Evolutionary conservation across 169 alveolate species (phyloP).

Genomic region (Plasmodium gaboni): DNA sequence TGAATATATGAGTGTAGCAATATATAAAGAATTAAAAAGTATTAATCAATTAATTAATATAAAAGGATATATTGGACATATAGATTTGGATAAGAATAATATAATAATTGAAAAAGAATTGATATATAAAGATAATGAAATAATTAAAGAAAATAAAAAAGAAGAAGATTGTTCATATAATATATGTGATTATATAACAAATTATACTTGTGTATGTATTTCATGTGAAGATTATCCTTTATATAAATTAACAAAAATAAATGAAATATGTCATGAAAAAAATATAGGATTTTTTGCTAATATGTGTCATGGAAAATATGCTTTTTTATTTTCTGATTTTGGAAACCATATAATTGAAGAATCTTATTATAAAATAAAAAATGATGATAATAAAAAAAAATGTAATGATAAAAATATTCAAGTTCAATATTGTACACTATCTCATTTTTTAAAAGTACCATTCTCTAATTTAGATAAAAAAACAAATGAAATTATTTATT

Average conservation of each 20-base stretch:
- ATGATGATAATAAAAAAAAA: conserved; percentile 3
- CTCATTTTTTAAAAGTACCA: conserved; percentile 77
- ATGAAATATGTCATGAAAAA: conserved; percentile 74
- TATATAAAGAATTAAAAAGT: conserved; percentile 71
- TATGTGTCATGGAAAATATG: conserved; percentile 79
- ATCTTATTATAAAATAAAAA: conserved; percentile 39
- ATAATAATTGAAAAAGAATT: conserved; percentile 44
- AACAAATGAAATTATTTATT: conserved; percentile 68
- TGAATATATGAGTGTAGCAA: conserved; percentile 34
- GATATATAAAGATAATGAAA: conserved; percentile 17
- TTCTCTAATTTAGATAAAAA: conserved; percentile 18
- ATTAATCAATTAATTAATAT: conserved; percentile 66
- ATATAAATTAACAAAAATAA: conserved; percentile 76
- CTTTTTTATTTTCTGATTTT: conserved; percentile 82
- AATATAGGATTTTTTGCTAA: conserved; percentile 80
- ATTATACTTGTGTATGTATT: conserved; percentile 71
- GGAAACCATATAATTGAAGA: conserved; percentile 80
- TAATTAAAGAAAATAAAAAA: background rate
- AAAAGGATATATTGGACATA: conserved; percentile 65
- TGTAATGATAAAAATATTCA: conserved; percentile 48
- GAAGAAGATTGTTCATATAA: conserved; percentile 2
- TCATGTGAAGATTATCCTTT: conserved; percentile 81
- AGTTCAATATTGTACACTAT: conserved; percentile 79
- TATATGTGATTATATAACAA: conserved; percentile 23
- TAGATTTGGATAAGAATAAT: conserved; percentile 30